Conservation (phyloP, 1,284 basidiomycete genomes). For the Sanguinoderma infundibulare region DNA sequence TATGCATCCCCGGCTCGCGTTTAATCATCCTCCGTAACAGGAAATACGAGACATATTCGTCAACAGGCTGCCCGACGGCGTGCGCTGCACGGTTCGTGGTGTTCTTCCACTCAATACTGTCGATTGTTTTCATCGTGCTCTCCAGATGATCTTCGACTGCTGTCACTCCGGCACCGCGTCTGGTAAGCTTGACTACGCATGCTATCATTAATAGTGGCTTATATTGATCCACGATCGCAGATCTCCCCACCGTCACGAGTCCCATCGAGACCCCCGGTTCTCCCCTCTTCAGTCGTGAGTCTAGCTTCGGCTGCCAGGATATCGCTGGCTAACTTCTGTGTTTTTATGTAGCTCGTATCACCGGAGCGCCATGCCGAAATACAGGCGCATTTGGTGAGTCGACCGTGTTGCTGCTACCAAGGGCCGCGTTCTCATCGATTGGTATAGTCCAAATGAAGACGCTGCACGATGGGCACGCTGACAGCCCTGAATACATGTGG, state of each 20-base stretch:
- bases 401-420: background rate
- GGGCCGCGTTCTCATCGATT: background rate
- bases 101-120: background rate
- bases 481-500: background rate
- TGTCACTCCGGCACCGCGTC: conserved; percentile 32
- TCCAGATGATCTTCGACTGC: conserved; percentile 32
- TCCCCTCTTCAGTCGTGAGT: conserved; percentile 2
- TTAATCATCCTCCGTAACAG: background rate
- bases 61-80: conserved; percentile 19
- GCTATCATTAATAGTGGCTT: background rate
- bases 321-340: background rate
- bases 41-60: conserved; percentile 25
- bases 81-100: conserved; percentile 22
- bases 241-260: too few species aligned
- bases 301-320: background rate
- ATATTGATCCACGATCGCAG: background rate
- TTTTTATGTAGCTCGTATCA: background rate
- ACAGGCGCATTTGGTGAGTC: background rate
- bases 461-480: background rate
- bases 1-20: too few species aligned
- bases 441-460: background rate
- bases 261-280: background rate
- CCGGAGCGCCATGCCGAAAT: background rate
- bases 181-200: conserved; percentile 14
- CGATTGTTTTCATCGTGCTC: background rate